Evolutionary conservation across 768 basidiomycete genomes (phyloP).

Genomic region (Agaricus subrufescens): DNA sequence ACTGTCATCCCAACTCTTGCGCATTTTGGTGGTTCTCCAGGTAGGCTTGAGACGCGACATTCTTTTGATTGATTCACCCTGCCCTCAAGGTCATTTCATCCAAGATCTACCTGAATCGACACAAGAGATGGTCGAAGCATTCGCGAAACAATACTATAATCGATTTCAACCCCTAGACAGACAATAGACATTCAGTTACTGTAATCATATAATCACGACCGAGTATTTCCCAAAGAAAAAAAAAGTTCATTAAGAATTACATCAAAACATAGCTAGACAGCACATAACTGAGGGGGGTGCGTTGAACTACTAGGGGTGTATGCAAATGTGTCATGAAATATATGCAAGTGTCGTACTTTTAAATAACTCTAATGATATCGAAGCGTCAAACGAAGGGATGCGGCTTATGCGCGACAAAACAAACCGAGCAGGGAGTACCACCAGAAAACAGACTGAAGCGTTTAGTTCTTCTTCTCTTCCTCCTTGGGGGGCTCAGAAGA

Average conservation of each 20-base stretch:
- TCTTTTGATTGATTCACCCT: background rate
- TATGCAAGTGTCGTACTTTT: slow-evolving; percentile 22
- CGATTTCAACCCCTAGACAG: slow-evolving; percentile 58
- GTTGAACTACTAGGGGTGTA: slow-evolving; percentile 6
- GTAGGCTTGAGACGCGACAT: slow-evolving; percentile 33
- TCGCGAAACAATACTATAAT: slow-evolving; percentile 81
- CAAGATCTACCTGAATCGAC: slow-evolving; percentile 91
- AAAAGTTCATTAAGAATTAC: slow-evolving; percentile 7
- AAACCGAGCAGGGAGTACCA: slow-evolving; percentile 9
- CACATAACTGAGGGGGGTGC: slow-evolving; percentile 12
- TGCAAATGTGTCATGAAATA: slow-evolving; percentile 11
- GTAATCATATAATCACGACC: background rate
- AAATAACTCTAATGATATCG: slow-evolving; percentile 20
- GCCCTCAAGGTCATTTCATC: slow-evolving; percentile 61
- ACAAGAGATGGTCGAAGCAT: slow-evolving; percentile 84
- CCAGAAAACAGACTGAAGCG: slow-evolving; percentile 6
- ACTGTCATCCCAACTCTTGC: slow-evolving; percentile 90
- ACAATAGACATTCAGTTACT: background rate
- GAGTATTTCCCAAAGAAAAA: background rate
- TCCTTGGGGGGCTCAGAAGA: slow-evolving; percentile 45
- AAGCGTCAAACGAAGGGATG: slow-evolving; percentile 11
- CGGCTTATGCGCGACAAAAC: slow-evolving; percentile 6
- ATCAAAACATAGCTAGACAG: slow-evolving; percentile 8
- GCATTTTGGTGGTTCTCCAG: slow-evolving; percentile 85
- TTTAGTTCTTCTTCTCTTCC: slow-evolving; percentile 81